A percentile compares a stretch with the other conserved stretches of the same genome.
Evolutionary conservation across 2,329 filamentous ascomycete species (phyloP).

Genomic region (Pseudogymnoascus sp.): DNA sequence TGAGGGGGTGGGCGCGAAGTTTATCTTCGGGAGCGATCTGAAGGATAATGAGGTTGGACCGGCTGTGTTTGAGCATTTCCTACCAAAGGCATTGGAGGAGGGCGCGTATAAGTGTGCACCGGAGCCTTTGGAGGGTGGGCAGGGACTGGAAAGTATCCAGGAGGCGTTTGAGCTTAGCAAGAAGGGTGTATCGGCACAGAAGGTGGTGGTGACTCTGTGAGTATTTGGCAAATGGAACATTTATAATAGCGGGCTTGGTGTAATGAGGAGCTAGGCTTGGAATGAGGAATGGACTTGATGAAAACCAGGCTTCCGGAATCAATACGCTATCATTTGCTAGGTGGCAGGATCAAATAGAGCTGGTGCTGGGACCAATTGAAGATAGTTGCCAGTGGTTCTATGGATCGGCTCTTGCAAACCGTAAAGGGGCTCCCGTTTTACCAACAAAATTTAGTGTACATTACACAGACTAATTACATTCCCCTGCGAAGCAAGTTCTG

Average conservation of each 20-base stretch:
- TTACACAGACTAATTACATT: no score
- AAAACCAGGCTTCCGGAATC: neutral
- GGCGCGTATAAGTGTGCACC: slow-evolving; percentile 28
- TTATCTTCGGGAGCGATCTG: slow-evolving; percentile 23
- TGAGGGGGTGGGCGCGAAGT: slow-evolving; percentile 20
- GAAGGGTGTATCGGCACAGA: slow-evolving; percentile 33
- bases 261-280: neutral
- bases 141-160: slow-evolving; percentile 35
- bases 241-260: neutral
- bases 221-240: no score
- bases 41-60: slow-evolving; percentile 24
- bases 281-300: neutral
- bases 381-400: neutral
- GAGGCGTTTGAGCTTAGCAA: slow-evolving; percentile 29
- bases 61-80: slow-evolving; percentile 25
- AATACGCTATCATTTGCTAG: neutral
- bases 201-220: slow-evolving; percentile 31
- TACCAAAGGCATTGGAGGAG: slow-evolving; percentile 29
- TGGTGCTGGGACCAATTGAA: no score
- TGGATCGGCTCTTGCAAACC: neutral
- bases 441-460: neutral
- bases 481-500: neutral
- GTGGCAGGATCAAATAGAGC: neutral
- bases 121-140: slow-evolving; percentile 30
- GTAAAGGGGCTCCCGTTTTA: neutral